Evolutionary conservation across 2,329 filamentous ascomycete species (phyloP), one percentile per base, ranked within the genome.

Genomic region (Talaromyces sp.): DNA sequence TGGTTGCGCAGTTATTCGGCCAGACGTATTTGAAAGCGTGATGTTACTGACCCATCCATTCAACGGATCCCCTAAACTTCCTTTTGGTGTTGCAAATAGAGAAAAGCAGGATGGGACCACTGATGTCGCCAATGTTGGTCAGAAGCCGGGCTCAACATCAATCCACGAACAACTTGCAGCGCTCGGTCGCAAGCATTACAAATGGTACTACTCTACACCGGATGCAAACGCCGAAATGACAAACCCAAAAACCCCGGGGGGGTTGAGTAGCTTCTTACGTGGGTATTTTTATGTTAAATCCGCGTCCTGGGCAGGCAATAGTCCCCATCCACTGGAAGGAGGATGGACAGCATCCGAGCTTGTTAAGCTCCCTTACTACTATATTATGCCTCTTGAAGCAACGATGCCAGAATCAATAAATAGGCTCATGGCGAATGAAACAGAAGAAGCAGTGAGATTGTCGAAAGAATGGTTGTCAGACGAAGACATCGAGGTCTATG

Each of bases 261-360:
- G 84, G 1, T 75, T 89, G 8, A 76, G 81, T 19, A 70, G 71
- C 1, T 89, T 89, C 62, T 75, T 89, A 1, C 80, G 86, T 13
- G 86, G 87, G 3, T 90, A 89, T 67, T 84, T 89, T 64, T 82
- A 89, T 67, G 78, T 89, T 55, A 90, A 90, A 69, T 86, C 83
- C 57, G 86, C 82, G 6, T 81, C 82, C 58, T 89, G 84, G 83
- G 67, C 72, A 3, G 75, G 77, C 5, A 86, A 86, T 65, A 67
- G 78, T 1, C 84, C 86, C 0, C 75, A 76, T 27, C 80, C 84
- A 0, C 74, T 89, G 4, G 64, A 74, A 13, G 55, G 55, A 27
- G 76, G 72, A 2, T 89, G 85, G 85, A 80, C 73, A 1, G 86
- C 85, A 0, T 68, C 75, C 13, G 82, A 86, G 50, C 69, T 89